Conservation (phyloP, 352 stramenopile genomes). For the Pythium periplocum region DNA sequence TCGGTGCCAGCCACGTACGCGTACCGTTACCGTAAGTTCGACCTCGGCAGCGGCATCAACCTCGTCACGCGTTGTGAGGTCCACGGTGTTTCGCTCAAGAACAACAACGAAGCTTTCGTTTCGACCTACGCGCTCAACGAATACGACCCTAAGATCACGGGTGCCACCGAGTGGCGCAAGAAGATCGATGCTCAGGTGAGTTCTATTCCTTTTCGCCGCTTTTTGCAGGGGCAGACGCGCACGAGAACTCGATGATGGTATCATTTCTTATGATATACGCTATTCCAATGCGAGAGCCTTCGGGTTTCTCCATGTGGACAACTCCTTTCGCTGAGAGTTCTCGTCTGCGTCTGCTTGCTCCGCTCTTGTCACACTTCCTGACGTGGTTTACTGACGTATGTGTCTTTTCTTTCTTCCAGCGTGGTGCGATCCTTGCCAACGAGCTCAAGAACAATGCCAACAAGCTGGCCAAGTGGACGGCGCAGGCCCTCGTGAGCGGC, state of each 20-base stretch:
- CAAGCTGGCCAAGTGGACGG: conserved; percentile 98
- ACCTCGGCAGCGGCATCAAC: conserved; percentile 84
- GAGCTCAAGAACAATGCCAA: conserved; percentile 99
- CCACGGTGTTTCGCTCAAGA: conserved; percentile 87
- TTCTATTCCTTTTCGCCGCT: conserved; percentile 7
- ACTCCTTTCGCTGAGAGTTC: conserved; percentile 24
- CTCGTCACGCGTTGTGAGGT: conserved; percentile 94
- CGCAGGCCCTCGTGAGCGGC: conserved; percentile 93
- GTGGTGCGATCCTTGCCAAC: conserved; percentile 94
- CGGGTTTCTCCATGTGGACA: conserved; percentile 25
- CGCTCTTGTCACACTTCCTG: not conserved
- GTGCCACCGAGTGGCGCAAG: conserved; percentile 91
- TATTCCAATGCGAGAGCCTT: conserved; percentile 26
- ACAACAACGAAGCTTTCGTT: conserved; percentile 89
- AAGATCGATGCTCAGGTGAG: conserved; percentile 94
- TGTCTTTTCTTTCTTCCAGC: conserved; percentile 40
- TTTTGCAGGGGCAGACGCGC: conserved; percentile 13
- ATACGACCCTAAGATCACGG: conserved; percentile 91
- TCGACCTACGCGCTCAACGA: conserved; percentile 96
- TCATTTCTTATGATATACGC: conserved; percentile 37
- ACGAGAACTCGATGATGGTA: conserved; percentile 61
- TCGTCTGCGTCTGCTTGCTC: not conserved
- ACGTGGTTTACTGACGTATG: conserved; percentile 10
- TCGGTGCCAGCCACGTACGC: conserved; percentile 90
- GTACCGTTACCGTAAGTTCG: conserved; percentile 97